Base-by-base conservation (phyloP, 441 rosid species). In the Erodium chrysanthum region DNA sequence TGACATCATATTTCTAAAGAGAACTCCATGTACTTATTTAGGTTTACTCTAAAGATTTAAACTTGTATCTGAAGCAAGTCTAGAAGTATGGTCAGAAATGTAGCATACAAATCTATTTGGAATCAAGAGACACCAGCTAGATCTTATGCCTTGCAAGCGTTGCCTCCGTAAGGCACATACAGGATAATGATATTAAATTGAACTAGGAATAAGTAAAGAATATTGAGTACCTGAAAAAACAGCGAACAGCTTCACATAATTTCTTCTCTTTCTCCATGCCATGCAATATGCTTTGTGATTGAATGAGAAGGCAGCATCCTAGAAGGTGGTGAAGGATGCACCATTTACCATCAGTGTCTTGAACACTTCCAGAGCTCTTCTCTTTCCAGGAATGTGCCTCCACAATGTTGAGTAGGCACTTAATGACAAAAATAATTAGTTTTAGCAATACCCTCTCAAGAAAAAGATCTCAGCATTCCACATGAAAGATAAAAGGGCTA, bases 301-400 rank as follows among this genome's bases (percentile, higher is more conserved):
- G 96, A 72, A 85, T 89, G 71, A 95, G 93, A 78, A 87, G 80
- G 86, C 97, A 90, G 75, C 91, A 90, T 70, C 98, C 99, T 68
- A 88, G 78, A 74, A 92, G 93, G 84, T 95, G 98, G 74, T 95
- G 97, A 77, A 88, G 89, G 44, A 88, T 71, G 68, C 89, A 87
- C 99, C 98, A 95, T 74, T 87, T 85, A 74, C 93, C 91, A 52
- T 78, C 82, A 69, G 69, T 66, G 72, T 85, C 91, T 84, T 90
- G 98, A 68, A 89, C 77, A 71, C 87, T 84, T 81, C 82, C 84
- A 80, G 80, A 92, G 70, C 72, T 81, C 75, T 84, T 88, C 75
- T 95, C 95, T 79, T 82, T 82, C 73, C 74, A 83, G 64, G 80
- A 80, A 81, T 83, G 88, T 75, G 90, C 81, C 84, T 90, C 98